These are phyloP conservation scores for Smittium mucronatum DNA, from an alignment of 371 early-diverging fungal genomes.

Conservation along the genomic window DNA sequence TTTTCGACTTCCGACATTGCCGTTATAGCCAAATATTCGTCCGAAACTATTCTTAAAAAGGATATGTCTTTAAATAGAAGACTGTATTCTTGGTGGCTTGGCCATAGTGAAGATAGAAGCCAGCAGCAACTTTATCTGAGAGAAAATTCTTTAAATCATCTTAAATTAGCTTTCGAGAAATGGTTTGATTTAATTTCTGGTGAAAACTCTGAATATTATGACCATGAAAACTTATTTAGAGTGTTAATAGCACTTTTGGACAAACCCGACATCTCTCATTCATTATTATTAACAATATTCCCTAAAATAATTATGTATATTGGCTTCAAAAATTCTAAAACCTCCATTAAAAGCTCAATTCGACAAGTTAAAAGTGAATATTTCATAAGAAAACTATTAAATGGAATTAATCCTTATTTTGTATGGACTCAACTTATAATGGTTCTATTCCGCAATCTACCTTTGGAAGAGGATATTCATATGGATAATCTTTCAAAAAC, in stretches of 20 bases:
- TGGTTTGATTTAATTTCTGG: constrained; percentile 24
- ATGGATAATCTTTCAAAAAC: constrained; percentile 22
- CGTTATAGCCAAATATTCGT: constrained; percentile 50
- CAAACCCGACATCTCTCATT: constrained; percentile 67
- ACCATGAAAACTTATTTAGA: constrained; percentile 56
- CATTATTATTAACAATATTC: constrained; percentile 56
- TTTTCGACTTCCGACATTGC: constrained; percentile 30
- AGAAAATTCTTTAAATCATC: constrained; percentile 27
- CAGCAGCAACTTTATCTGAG: constrained; percentile 36
- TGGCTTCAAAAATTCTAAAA: constrained; percentile 16
- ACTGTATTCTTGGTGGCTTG: constrained; percentile 79
- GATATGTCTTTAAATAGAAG: constrained; percentile 91
- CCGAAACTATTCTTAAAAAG: constrained; percentile 67
- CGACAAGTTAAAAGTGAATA: constrained; percentile 41
- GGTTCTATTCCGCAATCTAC: constrained; percentile 14
- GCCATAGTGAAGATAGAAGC: constrained; percentile 25
- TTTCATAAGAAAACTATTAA: constrained; percentile 76
- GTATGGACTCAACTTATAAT: constrained; percentile 63
- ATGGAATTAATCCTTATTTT: constrained; percentile 68
- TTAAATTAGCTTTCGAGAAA: constrained; percentile 35
- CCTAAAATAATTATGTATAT: constrained; percentile 53
- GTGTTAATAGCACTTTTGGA: constrained; percentile 77
- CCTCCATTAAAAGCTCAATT: background rate
- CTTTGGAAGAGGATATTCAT: background rate
- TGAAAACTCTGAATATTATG: constrained; percentile 31